Base-by-base conservation (phyloP, 2,329 filamentous ascomycete species). In the Alternaria ventricosa region DNA sequence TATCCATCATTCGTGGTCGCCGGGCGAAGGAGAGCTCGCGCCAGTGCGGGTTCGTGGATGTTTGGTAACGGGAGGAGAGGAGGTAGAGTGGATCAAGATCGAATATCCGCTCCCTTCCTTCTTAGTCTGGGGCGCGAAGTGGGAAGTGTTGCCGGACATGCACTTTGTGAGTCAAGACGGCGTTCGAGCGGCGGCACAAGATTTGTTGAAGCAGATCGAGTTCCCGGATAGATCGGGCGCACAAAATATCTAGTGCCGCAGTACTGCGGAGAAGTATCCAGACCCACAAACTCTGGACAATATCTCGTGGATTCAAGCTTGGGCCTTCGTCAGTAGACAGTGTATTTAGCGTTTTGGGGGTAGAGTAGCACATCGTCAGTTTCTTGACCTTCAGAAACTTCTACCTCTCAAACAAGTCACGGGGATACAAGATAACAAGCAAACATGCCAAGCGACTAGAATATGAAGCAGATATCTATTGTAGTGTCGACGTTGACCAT, bases 81-180 rank as follows among this genome's bases (percentile, higher is more conserved):
- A 45, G 9, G 15, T 49, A 10, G 36, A 61, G 8, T 50, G 28
- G 46, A 33, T 15, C n/a, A 47, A 51, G 53, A 55, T 51, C 15
- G 44, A 49, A 36, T 53, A 55, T 30, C 23, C 36, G 6, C 45
- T 65, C 10, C 63, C 60, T 18, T 28, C n/a, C 9, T 63, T 57
- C 18, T 33, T 68, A 22, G 57, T 63, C 1, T 66, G 60, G 63
- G 57, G 58, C 15, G 45, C 25, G 4, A n/a, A 33, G 18, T 56
- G 50, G 23, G 22, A 43, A 4, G 55, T 46, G 18, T 23, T 68
- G 13, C 65, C 63, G 28, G 55, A 66, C 50, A 36, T 45, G 23
- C 56, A 57, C 15, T 68, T 66, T 15, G 46, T 66, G 5, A 20
- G 28, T 7, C 18, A 53, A 25, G 30, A n/a, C 5, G 18, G 28